Conservation (phyloP, 495 filamentous ascomycete species). For the Chaetomium cochliodes region DNA sequence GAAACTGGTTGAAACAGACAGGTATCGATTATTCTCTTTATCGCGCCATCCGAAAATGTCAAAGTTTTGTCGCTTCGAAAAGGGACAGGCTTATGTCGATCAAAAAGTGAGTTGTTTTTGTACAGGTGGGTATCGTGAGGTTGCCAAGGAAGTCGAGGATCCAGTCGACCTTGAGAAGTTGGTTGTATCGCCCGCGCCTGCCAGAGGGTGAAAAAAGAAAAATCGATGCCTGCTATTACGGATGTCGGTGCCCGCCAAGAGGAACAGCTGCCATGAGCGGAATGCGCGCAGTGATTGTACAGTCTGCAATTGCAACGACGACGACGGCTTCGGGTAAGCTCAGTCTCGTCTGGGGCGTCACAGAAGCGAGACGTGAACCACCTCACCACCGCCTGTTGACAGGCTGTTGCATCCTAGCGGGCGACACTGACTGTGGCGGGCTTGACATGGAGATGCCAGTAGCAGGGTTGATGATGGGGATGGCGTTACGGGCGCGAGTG, state of each 20-base stretch:
- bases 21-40: slow-evolving; percentile 43
- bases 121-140: slow-evolving; percentile 33
- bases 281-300: slow-evolving; percentile 31
- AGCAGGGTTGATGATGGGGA: slow-evolving; percentile 95
- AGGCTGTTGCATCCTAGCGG: slow-evolving; percentile 71
- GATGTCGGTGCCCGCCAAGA: slow-evolving; percentile 43
- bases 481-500: slow-evolving; percentile 87
- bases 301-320: slow-evolving; percentile 34
- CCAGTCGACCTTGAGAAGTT: slow-evolving; percentile 32
- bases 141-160: slow-evolving; percentile 35
- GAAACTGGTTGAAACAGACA: slow-evolving; percentile 22
- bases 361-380: slow-evolving; percentile 35
- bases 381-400: slow-evolving; percentile 53
- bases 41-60: slow-evolving; percentile 40
- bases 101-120: slow-evolving; percentile 30
- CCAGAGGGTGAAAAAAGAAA: slow-evolving; percentile 28
- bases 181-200: slow-evolving; percentile 33
- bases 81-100: slow-evolving; percentile 35
- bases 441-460: slow-evolving; percentile 86
- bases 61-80: slow-evolving; percentile 34
- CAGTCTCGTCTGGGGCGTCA: slow-evolving; percentile 31
- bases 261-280: slow-evolving; percentile 35
- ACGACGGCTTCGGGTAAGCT: slow-evolving; percentile 33
- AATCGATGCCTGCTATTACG: slow-evolving; percentile 40
- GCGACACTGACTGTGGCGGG: slow-evolving; percentile 87